Evolutionary conservation across 257 asterid genomes (phyloP).

Genomic region (Leptodermis oblonga): DNA sequence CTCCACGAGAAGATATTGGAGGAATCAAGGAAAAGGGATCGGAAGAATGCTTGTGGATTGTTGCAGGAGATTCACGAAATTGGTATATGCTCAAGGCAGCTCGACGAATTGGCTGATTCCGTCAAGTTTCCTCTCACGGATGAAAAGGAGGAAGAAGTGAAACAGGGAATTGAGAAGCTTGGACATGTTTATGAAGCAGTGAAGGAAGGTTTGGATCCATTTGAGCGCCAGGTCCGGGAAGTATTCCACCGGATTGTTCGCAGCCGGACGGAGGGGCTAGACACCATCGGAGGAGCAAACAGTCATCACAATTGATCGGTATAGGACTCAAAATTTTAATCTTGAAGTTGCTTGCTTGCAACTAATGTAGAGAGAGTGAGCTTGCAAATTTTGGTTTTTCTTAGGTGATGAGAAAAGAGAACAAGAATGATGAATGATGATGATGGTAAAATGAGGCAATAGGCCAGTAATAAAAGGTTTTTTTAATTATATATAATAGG

Average conservation of each 20-base stretch:
- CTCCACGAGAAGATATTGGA: conserved; percentile 87
- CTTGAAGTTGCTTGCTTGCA: conserved; percentile 25
- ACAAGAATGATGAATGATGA: conserved; percentile 21
- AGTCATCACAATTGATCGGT: conserved; percentile 28
- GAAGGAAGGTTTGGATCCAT: conserved; percentile 70
- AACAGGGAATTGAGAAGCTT: conserved; percentile 56
- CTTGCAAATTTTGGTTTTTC: conserved; percentile 24
- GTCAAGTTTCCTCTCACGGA: conserved; percentile 57
- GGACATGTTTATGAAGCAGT: conserved; percentile 42
- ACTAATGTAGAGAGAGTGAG: conserved; percentile 21
- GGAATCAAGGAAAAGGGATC: conserved; percentile 68
- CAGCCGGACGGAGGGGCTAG: conserved; percentile 66
- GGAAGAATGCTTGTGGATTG: conserved; percentile 68
- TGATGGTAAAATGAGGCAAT: conserved; percentile 18
- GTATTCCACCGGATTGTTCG: conserved; percentile 77
- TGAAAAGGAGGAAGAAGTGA: conserved; percentile 65
- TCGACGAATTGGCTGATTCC: conserved; percentile 60
- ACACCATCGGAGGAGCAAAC: conserved; percentile 38
- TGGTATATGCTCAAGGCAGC: conserved; percentile 49
- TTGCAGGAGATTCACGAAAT: conserved; percentile 79
- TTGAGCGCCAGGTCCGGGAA: conserved; percentile 74
- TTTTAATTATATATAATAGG: no score
- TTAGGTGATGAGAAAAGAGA: conserved; percentile 13
- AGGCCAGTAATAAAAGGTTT: conserved; percentile 28
- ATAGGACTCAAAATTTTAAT: not conserved